Base-by-base conservation (phyloP, 768 basidiomycete species). In the Serendipita indica region DNA sequence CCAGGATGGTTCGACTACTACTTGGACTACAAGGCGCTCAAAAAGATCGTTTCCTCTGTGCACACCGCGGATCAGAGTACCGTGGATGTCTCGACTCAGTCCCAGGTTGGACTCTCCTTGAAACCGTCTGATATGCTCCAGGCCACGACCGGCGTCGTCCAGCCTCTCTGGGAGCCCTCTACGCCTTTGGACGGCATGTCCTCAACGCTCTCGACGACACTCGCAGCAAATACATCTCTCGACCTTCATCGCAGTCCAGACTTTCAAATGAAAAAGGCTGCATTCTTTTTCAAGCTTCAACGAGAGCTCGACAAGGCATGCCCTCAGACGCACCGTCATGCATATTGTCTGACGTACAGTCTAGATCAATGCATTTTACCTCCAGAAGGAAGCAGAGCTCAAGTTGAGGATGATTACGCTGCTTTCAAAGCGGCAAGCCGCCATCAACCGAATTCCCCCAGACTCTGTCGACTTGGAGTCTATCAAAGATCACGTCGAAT, bases 241-340 rank as follows among this genome's bases (percentile, higher is more conserved):
- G 84, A 88, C 67, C 78, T 79, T 30, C 84, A 84, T 64, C 74
- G 88, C 60, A 84, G 88, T 0, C 80, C 86, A 16, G 85, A 89
- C 66, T 92, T 97, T 64, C 89, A 86, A 66, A 90, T 92, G 13
- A 90, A 94, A 74, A 90, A 93, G 67, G 89, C 93, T 2, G 90
- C 91, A 1, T 99, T 98, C 76, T 98, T 99, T 76, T 98, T 96
- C 79, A 98, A 93, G 69, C 79, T 99, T 0, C 93, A 97, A 69
- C 80, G 94, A 20, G 96, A 99, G 70, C 74, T 98, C 20, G 96
- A 98, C 72, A 99, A 98, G 82, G 94, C 86, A 35, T 22, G 59
- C 33, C 18, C 27, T 57, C 32, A 60, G 61, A 52, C 54, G 13
- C 32, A 35, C 41, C 39, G 20, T 60, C n/a, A n/a, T n/a, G n/a